Evolutionary conservation across 768 basidiomycete genomes (phyloP), one percentile per base, ranked within the genome.

Genomic region (Collybiopsis luxurians): DNA sequence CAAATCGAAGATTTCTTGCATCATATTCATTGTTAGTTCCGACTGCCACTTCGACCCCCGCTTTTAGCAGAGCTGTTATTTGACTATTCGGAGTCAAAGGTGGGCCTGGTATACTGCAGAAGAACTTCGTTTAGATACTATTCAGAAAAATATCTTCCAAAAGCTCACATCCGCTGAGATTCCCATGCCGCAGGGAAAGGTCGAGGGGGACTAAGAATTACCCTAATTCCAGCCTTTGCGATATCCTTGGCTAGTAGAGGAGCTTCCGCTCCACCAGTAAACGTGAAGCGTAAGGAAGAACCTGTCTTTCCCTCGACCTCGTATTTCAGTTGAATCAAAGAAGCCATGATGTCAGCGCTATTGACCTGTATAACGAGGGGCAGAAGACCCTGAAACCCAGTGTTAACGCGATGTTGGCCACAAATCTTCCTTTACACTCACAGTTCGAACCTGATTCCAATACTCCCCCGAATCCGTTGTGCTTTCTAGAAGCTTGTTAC

Each of bases 281-380:
- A 79, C 0, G 84, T 83, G 64, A 83, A 51, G n/a, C 63, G 69
- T 1, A 12, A 60, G 12, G 67, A 72, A 27, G 24, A 30, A 15
- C 28, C 43, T 15, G 19, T 6, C 0, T 53, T 63, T 0, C 47
- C 61, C 48, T 86, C 81, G 21, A 80, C 76, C 49, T 85, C 79
- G 10, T 63, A 62, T 66, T 86, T 88, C 58, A 94, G 79, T 3
- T 60, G 63, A 39, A 95, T 71, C 13, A 94, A 69, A 0, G 83
- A 80, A 0, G 88, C 83, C 66, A 94, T 93, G 51, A 86, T 76
- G 67, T 94, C 92, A 9, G 89, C 89, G 62, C 79, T 89, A 56
- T 86, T 75, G 13, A 84, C 85, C 1, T 80, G 71, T 19, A 92
- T 68, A 2, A 92, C 88, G 17, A 95, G 72, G 0, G 87, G 82